Base-by-base conservation (phyloP, 2,329 filamentous ascomycete genomes). In the Pseudogymnoascus destructans region DNA sequence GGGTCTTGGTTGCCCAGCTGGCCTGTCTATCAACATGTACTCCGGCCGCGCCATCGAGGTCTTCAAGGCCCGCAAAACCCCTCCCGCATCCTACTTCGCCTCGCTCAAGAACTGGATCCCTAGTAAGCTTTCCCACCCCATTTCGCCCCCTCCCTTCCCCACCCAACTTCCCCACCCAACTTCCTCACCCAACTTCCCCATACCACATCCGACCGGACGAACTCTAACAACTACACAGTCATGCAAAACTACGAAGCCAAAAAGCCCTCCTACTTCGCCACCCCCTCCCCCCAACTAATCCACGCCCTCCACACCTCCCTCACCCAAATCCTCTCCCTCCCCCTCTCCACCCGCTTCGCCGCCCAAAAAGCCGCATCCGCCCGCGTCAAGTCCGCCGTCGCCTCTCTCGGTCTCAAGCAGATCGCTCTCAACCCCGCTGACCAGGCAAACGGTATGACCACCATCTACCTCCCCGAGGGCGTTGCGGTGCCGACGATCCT, bases 241-340 rank as follows among this genome's bases (percentile, higher is more conserved):
- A 97, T 98, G 92, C 84, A 93, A 75, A 97, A 96, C 75, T 98
- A 98, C 73, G 93, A 98, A 76, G 89, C 89, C 63, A 89, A 91
- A 77, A 98, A 97, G 77, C 83, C 93, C 35, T 95, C 90, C 1
- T 98, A 98, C 78, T 98, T 98, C 69, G 93, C 93, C 35, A 98
- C 93, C 1, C 93, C 93, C 0, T 90, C 91, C 3, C 93, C 93
- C 11, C 93, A 98, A 74, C 82, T 98, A 56, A 79, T 98, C 65
- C 92, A 87, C 73, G 93, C 93, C 54, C 81, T 98, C 33, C 86
- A 98, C 78, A 95, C 91, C 7, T 81, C 90, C 1, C 79, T 98
- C 25, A 85, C 78, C 59, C 89, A 95, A 72, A 93, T 97, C 68
- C 80, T 95, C 56, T 78, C 85, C n/a, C 79, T 79, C 59, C 87